A percentile compares a stretch with the other conserved stretches of the same genome.
Evolutionary conservation across 140 eudicot genomes (phyloP).

Genomic region (Erigeron philadelphicus): DNA sequence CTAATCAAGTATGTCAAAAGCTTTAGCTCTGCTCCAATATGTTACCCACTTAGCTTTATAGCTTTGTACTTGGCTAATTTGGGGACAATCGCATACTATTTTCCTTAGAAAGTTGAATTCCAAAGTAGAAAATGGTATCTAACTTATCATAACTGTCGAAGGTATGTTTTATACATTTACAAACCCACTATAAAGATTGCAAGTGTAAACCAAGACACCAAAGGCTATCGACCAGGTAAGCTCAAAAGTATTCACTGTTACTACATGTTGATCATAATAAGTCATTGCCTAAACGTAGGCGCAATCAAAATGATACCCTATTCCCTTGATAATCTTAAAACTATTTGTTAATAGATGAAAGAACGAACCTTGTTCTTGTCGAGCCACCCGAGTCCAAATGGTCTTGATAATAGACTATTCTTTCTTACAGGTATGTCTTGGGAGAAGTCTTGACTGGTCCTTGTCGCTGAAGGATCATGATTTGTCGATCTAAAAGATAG

Average conservation of each 20-base stretch:
- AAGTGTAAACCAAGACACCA: not conserved
- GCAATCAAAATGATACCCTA: not conserved
- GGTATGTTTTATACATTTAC: not conserved
- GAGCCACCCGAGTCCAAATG: constrained; percentile 92
- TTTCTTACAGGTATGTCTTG: constrained; percentile 62
- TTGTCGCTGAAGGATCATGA: constrained; percentile 35
- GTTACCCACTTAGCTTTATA: not conserved
- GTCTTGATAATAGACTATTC: constrained; percentile 77
- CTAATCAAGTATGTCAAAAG: not conserved
- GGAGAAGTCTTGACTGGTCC: constrained; percentile 51
- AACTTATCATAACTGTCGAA: not conserved
- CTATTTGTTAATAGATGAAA: constrained; percentile 1
- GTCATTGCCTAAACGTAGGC: not conserved
- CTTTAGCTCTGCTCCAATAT: not conserved
- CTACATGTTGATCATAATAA: not conserved
- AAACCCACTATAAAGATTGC: not conserved
- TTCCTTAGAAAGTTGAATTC: not conserved
- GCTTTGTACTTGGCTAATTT: not conserved
- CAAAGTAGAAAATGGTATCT: not conserved
- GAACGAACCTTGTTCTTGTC: constrained; percentile 75
- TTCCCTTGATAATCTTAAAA: not conserved
- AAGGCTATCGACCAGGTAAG: not conserved
- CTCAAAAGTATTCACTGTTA: not conserved
- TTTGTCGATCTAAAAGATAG: constrained; percentile 27
- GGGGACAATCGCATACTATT: constrained; percentile 9